Evolutionary conservation across 169 alveolate genomes (phyloP).

Genomic region (Plasmodium coatneyi): DNA sequence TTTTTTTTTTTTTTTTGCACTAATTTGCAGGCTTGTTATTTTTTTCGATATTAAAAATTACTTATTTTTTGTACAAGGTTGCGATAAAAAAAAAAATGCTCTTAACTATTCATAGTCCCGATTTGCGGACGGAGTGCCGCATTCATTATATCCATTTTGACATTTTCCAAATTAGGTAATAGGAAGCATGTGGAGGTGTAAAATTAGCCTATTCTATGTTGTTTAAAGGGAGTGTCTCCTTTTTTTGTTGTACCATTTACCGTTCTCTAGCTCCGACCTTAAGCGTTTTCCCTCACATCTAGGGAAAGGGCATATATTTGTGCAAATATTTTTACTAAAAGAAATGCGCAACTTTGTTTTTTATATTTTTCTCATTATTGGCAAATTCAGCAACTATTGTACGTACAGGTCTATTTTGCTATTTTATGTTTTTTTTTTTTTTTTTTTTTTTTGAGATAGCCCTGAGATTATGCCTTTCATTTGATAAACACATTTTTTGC

Average conservation of each 20-base stretch:
- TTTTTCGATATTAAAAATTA: not conserved
- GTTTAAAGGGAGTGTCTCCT: not conserved
- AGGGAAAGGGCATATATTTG: not conserved
- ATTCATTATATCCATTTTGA: not conserved
- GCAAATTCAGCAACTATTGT: conserved; percentile 16
- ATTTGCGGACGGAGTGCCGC: not conserved
- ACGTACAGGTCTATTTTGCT: conserved; percentile 37
- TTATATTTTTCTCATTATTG: conserved; percentile 19
- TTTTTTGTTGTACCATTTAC: not conserved
- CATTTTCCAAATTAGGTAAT: not conserved
- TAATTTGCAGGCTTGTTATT: conserved; percentile 13
- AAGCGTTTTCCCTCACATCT: not conserved
- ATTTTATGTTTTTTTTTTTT: not conserved
- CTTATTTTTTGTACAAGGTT: not conserved
- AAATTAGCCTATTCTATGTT: not conserved
- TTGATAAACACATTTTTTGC: not conserved
- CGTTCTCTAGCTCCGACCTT: not conserved
- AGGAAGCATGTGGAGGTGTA: not conserved
- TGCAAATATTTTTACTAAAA: not conserved
- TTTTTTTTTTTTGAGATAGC: not conserved
- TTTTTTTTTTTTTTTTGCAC: conserved; percentile 17
- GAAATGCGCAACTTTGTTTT: conserved; percentile 3
- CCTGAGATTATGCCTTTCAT: not conserved
- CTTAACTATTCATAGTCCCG: not conserved
- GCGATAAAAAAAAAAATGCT: not conserved